phyloP scores from a whole-genome alignment of 352 stramenopile genomes.

The Aphanomyces euteiches region DNA sequence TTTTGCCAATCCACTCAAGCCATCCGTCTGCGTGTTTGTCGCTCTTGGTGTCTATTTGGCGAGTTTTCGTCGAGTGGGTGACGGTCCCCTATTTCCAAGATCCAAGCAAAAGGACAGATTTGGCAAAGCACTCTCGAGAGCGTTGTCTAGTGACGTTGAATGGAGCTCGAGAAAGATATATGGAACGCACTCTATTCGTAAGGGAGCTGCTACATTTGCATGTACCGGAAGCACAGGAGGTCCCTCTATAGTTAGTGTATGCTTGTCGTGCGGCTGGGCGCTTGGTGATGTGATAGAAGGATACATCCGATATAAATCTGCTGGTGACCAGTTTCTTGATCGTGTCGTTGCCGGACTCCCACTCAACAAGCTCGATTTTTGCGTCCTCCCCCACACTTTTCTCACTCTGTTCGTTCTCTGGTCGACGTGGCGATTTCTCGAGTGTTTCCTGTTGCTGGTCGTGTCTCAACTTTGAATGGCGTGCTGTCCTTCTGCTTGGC shows the following conservation, averaged over 20 bases:
- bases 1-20: conserved; percentile 40
- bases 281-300: conserved; percentile 22
- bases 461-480: background rate
- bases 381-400: conserved; percentile 24
- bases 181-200: conserved; percentile 23
- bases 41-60: conserved; percentile 34
- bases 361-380: conserved; percentile 20
- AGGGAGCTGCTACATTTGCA: conserved; percentile 30
- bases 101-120: conserved; percentile 3
- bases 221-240: conserved; percentile 20
- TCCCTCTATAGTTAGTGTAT: conserved; percentile 25
- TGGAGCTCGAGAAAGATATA: no score
- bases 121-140: no score
- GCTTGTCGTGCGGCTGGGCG: conserved; percentile 21
- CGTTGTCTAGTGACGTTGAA: no score
- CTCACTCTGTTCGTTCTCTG: no score
- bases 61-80: background rate
- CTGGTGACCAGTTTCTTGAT: conserved; percentile 16
- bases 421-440: background rate
- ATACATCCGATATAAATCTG: conserved; percentile 23
- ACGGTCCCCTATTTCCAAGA: background rate
- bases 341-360: conserved; percentile 21
- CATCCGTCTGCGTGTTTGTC: conserved; percentile 32
- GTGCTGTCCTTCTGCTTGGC: background rate
- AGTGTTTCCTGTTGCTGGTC: background rate